Evolutionary conservation across 2,329 filamentous ascomycete species (phyloP).

Genomic region (Verruconis gallopava): DNA sequence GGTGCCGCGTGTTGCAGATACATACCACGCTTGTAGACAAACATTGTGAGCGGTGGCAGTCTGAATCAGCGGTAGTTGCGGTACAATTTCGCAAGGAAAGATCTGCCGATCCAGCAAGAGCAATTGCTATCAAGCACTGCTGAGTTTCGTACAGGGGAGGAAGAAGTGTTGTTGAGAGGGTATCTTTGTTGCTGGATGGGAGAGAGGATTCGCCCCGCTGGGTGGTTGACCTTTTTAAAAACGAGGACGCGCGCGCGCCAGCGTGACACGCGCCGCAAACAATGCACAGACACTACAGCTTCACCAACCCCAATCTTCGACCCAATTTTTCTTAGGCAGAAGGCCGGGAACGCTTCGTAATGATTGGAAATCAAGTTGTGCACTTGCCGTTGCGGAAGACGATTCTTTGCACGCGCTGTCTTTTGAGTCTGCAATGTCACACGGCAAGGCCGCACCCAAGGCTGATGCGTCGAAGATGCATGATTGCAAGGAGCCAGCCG

Average conservation of each 20-base stretch:
- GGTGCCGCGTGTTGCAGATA: slow-evolving; percentile 10
- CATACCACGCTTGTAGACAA: slow-evolving; percentile 51
- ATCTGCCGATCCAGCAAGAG: background rate
- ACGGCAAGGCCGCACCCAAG: background rate
- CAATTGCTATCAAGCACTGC: background rate
- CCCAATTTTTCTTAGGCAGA: background rate
- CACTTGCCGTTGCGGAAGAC: no score
- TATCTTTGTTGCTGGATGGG: background rate
- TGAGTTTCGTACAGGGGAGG: no score
- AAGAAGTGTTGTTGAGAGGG: background rate
- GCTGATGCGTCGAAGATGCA: no score
- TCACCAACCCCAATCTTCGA: background rate
- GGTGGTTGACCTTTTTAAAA: background rate
- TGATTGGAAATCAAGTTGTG: background rate
- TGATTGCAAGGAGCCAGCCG: no score
- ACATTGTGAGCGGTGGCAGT: slow-evolving; percentile 30
- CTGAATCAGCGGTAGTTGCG: background rate
- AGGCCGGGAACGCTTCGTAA: background rate
- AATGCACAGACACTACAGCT: no score
- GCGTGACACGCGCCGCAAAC: background rate
- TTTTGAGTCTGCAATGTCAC: no score
- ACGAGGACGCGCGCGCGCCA: background rate
- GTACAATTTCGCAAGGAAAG: background rate
- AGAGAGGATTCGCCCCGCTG: background rate
- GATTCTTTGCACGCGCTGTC: no score